These are phyloP conservation scores for Clonostachys byssicola DNA, from an alignment of 2,329 filamentous ascomycete genomes.

Conservation along the genomic window DNA sequence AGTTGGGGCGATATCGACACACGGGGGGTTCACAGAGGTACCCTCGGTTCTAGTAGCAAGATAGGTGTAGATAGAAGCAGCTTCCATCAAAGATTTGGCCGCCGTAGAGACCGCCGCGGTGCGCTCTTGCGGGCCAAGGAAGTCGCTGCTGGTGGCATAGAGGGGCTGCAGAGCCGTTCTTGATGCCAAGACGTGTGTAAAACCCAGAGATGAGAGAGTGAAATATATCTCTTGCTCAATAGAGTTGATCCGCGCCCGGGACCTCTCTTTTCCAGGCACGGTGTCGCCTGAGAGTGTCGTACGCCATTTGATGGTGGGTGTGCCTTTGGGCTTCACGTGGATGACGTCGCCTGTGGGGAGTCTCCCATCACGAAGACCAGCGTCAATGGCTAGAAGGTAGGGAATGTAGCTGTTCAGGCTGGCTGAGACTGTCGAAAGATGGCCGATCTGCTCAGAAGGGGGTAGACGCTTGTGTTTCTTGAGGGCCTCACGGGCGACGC, in stretches of 20 bases:
- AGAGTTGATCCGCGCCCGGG: conserved; percentile 65
- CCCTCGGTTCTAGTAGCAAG: conserved; percentile 54
- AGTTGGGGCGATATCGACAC: conserved; percentile 47
- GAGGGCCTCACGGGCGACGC: conserved; percentile 75
- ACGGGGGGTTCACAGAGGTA: conserved; percentile 33
- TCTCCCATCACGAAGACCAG: conserved; percentile 54
- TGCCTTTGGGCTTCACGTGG: conserved; percentile 34
- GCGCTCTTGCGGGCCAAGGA: conserved; percentile 61
- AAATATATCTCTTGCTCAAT: conserved; percentile 84
- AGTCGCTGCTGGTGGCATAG: conserved; percentile 60
- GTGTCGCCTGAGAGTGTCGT: conserved; percentile 67
- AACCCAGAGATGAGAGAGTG: conserved; percentile 70
- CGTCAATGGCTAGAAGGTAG: conserved; percentile 74
- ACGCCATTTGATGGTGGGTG: conserved; percentile 54
- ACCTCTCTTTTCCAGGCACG: conserved; percentile 58
- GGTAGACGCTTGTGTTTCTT: conserved; percentile 90
- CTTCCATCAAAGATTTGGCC: conserved; percentile 73
- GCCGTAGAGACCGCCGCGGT: conserved; percentile 67
- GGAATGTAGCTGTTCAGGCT: conserved; percentile 76
- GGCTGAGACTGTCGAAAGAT: conserved; percentile 66
- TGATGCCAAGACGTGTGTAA: conserved; percentile 68
- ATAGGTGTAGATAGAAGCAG: conserved; percentile 74
- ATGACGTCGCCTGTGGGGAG: conserved; percentile 52
- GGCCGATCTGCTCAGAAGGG: conserved; percentile 62
- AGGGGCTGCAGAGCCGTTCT: conserved; percentile 69